Evolutionary conservation across 2,329 filamentous ascomycete genomes (phyloP).

Genomic region (Cercospora beticola): DNA sequence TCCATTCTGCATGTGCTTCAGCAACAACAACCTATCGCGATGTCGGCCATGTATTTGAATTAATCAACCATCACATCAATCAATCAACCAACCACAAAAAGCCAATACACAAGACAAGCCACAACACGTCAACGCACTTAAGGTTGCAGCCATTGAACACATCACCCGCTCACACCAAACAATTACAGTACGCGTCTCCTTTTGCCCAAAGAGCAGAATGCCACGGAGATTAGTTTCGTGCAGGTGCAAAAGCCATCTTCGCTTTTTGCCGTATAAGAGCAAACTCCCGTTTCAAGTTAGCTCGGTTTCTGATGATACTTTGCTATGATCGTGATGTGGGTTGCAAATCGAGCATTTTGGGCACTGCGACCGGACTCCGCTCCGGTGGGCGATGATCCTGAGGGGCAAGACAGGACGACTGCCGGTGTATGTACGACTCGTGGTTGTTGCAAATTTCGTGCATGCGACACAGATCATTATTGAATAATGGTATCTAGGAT

Average conservation of each 20-base stretch:
- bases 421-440: not conserved
- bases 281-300: not conserved
- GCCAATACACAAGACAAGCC: not conserved
- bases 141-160: not conserved
- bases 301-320: not conserved
- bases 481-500: not conserved
- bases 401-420: not conserved
- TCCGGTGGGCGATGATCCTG: not conserved
- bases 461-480: not conserved
- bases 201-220: slow-evolving; percentile 1
- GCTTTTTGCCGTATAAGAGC: not conserved
- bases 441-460: not conserved
- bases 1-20: not conserved
- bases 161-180: not conserved
- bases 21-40: not conserved
- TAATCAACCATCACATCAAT: not conserved
- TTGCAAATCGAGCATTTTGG: not conserved
- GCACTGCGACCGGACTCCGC: not conserved
- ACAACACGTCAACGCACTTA: not conserved
- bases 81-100: not conserved
- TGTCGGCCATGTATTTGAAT: not conserved
- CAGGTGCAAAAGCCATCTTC: not conserved
- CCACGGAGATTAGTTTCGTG: not conserved
- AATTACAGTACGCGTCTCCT: not conserved
- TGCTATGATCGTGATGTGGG: not conserved